Evolutionary conservation across 1,139 yeast species (phyloP), one percentile per base, ranked within the genome.

Genomic region (Diutina scorzettiae): DNA sequence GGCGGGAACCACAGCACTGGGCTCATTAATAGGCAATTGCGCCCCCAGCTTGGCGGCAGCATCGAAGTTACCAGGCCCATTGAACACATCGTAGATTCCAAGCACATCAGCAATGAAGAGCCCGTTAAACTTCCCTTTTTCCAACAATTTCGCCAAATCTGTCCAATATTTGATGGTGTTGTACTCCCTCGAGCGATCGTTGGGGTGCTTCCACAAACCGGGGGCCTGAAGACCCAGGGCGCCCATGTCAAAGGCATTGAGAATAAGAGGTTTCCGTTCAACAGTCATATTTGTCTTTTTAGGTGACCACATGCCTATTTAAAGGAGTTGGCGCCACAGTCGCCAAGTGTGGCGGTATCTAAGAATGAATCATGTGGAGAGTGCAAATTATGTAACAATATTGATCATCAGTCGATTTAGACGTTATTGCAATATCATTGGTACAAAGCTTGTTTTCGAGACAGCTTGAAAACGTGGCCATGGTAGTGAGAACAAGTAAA

Each of bases 91-190:
- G 48, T 63, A 67, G 3, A 64, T 63, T 5, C 73, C 73, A 24
- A 69, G 52, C 3, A 66, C 68, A 53, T 71, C 76, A 32, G 75
- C 76, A 45, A 71, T 53, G 49, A 71, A 71, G 11, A 70, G 47
- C 2, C 65, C 65, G 47, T 66, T 66, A 44, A 71, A 57, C 48
- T 69, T 65, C 3, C 73, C 76, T 43, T 57, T 58, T 47, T 71
- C 76, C 39, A 71, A 58, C 17, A 64, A 44, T 47, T 67, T 59
- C 3, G 74, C 74, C 18, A 69, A 50, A 40, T 67, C 56, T 11
- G 60, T 62, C 76, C 76, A 71, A 51, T 67, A 65, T 40, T 68
- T 67, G 29, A 71, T 56, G 40, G 64, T 62, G 42, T 60, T 59
- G 48, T 59, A 66, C 23, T 53, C 48, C n/a, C 55, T 46, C 3